A percentile compares a stretch with the other conserved stretches of the same genome.
phyloP scores from a whole-genome alignment of 768 basidiomycete genomes.

The Tylopilus subfusipes region DNA sequence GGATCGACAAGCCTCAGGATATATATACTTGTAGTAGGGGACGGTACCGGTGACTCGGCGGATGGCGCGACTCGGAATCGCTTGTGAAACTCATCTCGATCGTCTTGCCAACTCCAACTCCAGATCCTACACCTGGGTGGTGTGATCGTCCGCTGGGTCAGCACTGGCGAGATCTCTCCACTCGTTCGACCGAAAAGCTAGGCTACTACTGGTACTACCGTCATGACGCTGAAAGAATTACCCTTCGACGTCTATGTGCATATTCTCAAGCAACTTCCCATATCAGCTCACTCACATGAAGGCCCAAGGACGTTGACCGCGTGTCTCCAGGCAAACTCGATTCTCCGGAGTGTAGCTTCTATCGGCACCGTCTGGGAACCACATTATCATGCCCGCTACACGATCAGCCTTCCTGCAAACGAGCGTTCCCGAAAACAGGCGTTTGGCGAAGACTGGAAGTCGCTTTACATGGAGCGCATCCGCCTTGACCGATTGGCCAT shows the following conservation, averaged over 20 bases:
- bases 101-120: too few relatives aligned
- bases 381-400: constrained; percentile 51
- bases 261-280: constrained; percentile 36
- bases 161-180: not conserved
- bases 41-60: not conserved
- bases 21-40: not conserved
- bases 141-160: not conserved
- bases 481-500: constrained; percentile 43
- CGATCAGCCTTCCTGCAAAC: constrained; percentile 33
- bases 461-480: constrained; percentile 44
- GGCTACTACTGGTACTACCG: not conserved
- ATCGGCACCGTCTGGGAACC: constrained; percentile 46
- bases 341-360: constrained; percentile 44
- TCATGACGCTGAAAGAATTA: constrained; percentile 24
- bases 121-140: constrained; percentile 4
- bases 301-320: constrained; percentile 35
- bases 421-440: constrained; percentile 36
- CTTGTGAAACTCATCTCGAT: not conserved
- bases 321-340: constrained; percentile 38
- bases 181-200: not conserved
- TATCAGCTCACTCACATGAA: constrained; percentile 18
- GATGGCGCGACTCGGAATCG: not conserved
- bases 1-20: too few relatives aligned
- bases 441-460: constrained; percentile 41
- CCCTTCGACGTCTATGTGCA: constrained; percentile 37